Base-by-base conservation (phyloP, 371 early-diverging fungal species). In the Capillidium heterosporum region DNA sequence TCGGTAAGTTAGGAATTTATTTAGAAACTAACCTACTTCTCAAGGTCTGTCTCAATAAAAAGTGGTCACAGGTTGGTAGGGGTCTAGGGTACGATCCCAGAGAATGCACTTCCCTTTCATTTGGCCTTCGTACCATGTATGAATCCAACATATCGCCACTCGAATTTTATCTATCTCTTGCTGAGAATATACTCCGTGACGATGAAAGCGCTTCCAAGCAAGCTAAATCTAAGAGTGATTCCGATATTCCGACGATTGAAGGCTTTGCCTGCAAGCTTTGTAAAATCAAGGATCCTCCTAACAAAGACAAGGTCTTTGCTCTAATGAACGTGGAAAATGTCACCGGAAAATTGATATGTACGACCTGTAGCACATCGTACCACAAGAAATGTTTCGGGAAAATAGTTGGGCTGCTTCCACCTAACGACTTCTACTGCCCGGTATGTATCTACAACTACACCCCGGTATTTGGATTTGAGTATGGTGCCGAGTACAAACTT, bases 41-140 rank as follows among this genome's bases (percentile, higher is more conserved):
- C 46, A 66, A 84, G 81, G 87, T 91, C 27, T 84, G 81, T 26
- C 66, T 73, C n/a, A 60, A 72, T 48, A 91, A 90, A 62, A 78
- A 81, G 57, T 95, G 95, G 95, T 85, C 87, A 17, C 85, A 86
- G 64, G 85, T 95, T 49, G 91, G 89, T n/a, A 73, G 87, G 23
- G 73, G 70, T 13, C 64, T 92, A 46, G 85, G 85, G 28, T 82
- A 86, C 52, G 79, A 77, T 46, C 77, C 84, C 59, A 82, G 71
- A 60, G 83, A 76, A 57, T 87, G 87, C 63, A 86, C 89, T 0
- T 84, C 86, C 35, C 80, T 89, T 73, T 83, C 91, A 15, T 81
- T 85, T 60, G 78, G 78, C 21, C 73, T 91, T 27, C 89, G 89
- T 65, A 71, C 71, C 8, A 77, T 85, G 28, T 94, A 89, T 60